Evolutionary conservation across 768 basidiomycete genomes (phyloP), one percentile per base, ranked within the genome.

Genomic region (Psilocybe subaeruginosa): DNA sequence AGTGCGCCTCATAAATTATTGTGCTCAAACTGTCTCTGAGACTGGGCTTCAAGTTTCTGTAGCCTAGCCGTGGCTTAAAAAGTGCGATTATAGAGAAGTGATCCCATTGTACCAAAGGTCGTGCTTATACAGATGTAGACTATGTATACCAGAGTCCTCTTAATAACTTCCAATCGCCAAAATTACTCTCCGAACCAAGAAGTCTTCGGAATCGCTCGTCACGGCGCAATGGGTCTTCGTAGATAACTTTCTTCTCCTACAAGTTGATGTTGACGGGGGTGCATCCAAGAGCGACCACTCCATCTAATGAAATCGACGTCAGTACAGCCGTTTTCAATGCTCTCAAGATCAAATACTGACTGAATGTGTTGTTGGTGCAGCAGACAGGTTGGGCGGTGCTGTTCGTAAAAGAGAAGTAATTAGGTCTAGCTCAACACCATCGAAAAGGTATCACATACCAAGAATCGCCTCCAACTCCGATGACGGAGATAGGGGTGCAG

Each of bases 181-280:
- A 6, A 6, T 35, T 35, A 35, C 11, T 35, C 33, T 35, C 33
- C 33, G 7, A 35, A 35, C 33, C 7, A 35, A 35, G 33, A 35
- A 7, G 33, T 35, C 11, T 35, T 35, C 33, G 11, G 11, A 11
- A 35, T 7, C 11, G 33, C 33, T 11, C 7, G 11, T 7, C 1
- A 35, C 33, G 11, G 33, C 11, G 33, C 33, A 35, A 35, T 35
- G 33, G 33, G 6, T 35, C 33, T 35, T 11, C 11, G 33, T 35
- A 7, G 33, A 35, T 11, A 11, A 11, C 33, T 35, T 35, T 35
- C 33, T 12, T 43, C n/a, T 49, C 47, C 45, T 47, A 56, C 29
- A 56, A 45, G 55, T 58, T 58, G 46, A 48, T 31, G 31, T 48
- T 58, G 29, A 56, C 55, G 1, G 55, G 55, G 29, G 55, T 56